Evolutionary conservation across 768 basidiomycete species (phyloP).

Genomic region (Sporobolomyces roseus): DNA sequence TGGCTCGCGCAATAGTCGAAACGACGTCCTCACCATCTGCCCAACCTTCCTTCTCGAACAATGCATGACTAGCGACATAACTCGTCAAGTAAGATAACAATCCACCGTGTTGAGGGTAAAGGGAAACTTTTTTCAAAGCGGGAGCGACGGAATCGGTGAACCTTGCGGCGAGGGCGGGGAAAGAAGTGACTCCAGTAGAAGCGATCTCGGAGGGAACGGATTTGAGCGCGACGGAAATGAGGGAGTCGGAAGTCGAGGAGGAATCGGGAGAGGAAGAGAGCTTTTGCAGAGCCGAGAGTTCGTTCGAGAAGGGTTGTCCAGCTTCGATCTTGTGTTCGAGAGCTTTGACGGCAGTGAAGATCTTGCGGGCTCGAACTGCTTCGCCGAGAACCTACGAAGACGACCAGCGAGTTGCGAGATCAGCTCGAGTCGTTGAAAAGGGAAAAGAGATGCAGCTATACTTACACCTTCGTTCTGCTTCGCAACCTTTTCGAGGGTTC

Average conservation of each 20-base stretch:
- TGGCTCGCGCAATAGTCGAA: constrained; percentile 80
- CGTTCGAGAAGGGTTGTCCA: constrained; percentile 78
- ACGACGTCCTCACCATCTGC: constrained; percentile 75
- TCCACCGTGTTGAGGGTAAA: constrained; percentile 89
- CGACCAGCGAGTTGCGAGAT: background rate
- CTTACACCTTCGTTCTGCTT: constrained; percentile 66
- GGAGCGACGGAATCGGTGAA: constrained; percentile 78
- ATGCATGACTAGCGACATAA: constrained; percentile 66
- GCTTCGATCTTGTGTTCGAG: constrained; percentile 44
- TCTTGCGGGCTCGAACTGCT: constrained; percentile 81
- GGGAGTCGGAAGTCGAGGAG: constrained; percentile 32
- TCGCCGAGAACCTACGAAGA: constrained; percentile 60
- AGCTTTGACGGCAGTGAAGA: constrained; percentile 89
- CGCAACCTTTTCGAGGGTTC: constrained; percentile 83
- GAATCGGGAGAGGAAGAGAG: constrained; percentile 46
- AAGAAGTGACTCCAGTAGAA: constrained; percentile 64
- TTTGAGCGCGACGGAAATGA: constrained; percentile 72
- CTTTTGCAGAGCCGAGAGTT: constrained; percentile 76
- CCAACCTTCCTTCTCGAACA: constrained; percentile 75
- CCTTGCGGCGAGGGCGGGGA: constrained; percentile 86
- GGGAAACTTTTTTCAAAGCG: constrained; percentile 76
- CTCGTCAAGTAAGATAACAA: constrained; percentile 81
- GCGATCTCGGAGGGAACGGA: constrained; percentile 48
- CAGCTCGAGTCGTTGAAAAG: background rate
- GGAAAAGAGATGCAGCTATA: background rate